Base-by-base conservation (phyloP, 306 rosid species). In the Canavalia ensiformis region DNA sequence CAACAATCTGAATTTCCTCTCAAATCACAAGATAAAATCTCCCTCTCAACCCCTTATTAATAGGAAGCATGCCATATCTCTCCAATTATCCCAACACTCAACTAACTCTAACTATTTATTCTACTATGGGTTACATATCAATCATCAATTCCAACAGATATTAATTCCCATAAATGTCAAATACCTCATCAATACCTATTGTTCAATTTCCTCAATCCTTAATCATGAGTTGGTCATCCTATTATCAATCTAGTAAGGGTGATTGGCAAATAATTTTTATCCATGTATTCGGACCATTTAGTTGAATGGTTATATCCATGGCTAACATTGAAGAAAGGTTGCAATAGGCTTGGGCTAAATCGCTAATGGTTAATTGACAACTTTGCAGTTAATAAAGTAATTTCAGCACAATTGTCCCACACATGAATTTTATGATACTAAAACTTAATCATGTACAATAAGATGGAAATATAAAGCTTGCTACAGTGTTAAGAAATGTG, bases 361-460 rank as follows among this genome's bases (percentile, higher is more conserved):
- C 4, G 8, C 2, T 13, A 62, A 37, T 62, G 45, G 47, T 63
- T 60, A 49, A 35, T n/a, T 25, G 33, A 72, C 41, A 52, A 39
- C 41, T 80, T 59, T 41, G 68, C 57, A 63, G 9, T 47, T 33
- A 25, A 66, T 31, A 55, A 76, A 8, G 45, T 13, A 63, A n/a
- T 13, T 72, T 42, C n/a, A 45, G n/a, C 41, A 29, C 25, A 60
- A n/a, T 54, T 60, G 37, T 33, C 74, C 25, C 35, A 25, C 18
- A 5, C 34, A 45, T 1, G 11, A 45, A 6, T 45, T 45, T 45
- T 8, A 6, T 9, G 11, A 50, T 50, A 50, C 25, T 18, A 18
- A 18, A 18, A 50, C 18, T 50, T 50, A 11, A 50, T 50, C 18
- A 1, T 50, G 25, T 41, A 54, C 75, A 44, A 56, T 7, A 57